Conservation (phyloP, 108 stramenopile species). For the Conticribra weissflogii region DNA sequence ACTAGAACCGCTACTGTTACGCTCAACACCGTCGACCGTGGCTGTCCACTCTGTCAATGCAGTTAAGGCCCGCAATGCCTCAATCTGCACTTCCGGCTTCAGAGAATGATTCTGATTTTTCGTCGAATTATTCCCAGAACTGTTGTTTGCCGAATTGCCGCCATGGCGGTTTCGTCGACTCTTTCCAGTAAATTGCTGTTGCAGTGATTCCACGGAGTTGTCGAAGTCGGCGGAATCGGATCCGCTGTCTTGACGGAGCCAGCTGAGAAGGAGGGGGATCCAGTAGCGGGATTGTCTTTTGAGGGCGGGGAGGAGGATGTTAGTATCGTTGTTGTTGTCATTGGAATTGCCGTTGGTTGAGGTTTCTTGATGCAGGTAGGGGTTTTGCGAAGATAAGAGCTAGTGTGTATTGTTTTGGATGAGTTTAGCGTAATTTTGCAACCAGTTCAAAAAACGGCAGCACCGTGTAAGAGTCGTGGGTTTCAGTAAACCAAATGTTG, state of each 20-base stretch:
- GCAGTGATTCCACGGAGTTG: slow-evolving; percentile 13
- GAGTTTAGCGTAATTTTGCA: not conserved
- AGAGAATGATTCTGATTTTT: not conserved
- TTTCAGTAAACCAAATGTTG: not conserved
- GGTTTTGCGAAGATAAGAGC: not conserved
- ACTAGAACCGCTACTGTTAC: not conserved
- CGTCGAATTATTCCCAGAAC: not conserved
- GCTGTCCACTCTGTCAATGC: slow-evolving; percentile 31
- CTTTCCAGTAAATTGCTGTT: slow-evolving; percentile 1
- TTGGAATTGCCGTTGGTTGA: not conserved
- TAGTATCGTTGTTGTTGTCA: slow-evolving; percentile 2
- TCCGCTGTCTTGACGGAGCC: slow-evolving; percentile 30
- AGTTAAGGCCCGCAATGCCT: slow-evolving; percentile 26
- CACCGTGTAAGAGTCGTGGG: not conserved
- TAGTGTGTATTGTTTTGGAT: not conserved
- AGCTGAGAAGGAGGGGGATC: slow-evolving; percentile 37
- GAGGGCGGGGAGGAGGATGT: slow-evolving; percentile 26
- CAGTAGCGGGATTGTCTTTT: slow-evolving; percentile 43
- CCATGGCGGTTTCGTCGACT: slow-evolving; percentile 7
- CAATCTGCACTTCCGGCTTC: slow-evolving; percentile 25
- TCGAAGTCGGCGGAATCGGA: slow-evolving; percentile 19
- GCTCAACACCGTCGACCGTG: not conserved
- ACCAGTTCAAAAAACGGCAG: too few relatives aligned
- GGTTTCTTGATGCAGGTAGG: slow-evolving; percentile 6
- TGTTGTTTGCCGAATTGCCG: not conserved